Base-by-base conservation (phyloP, 768 basidiomycete genomes). In the Lyophyllum atratum region DNA sequence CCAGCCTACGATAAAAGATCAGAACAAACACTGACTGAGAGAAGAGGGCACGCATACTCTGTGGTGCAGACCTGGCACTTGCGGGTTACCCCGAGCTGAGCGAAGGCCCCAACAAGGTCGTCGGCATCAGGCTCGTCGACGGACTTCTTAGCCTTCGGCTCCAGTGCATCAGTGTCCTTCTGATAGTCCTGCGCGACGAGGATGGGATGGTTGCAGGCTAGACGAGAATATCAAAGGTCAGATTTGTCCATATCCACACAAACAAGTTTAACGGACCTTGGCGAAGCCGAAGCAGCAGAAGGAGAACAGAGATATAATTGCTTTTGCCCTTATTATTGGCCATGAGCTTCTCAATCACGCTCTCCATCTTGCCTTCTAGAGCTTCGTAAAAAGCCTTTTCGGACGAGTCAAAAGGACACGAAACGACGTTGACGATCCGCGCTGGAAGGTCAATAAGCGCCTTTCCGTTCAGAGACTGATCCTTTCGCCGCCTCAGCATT, bases 401-500 rank as follows among this genome's bases (percentile, higher is more conserved):
- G 0, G 85, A 80, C 1, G 77, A 49, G 57, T 92, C 87, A 64
- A 99, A 98, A 1, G 77, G 72, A 70, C 93, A 95, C 2, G 85
- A 79, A 0, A 96, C 76, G 33, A 94, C 72, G 10, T 89, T 73
- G 28, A 99, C 78, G 1, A 69, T 80, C 3, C 94, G 84, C 14
- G 79, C 81, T 0, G 97, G 97, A 0, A 99, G 82, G 15, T 89
- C 80, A 39, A 98, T 79, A 19, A 98, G 77, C 0, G 85, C 84
- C 64, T 93, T 90, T 5, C 96, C 96, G 55, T 95, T 87, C 17
- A 90, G 60, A 0, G 74, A 63, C 49, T 86, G 83, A 34, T 80
- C 81, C 72, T 98, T 99, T 3, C 80, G 86, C 4, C 97, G 86
- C 5, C 96, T 82, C 28, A 98, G 83, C 95, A 98, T 96, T 59